phyloP scores from a whole-genome alignment of 768 basidiomycete species.

The Inosperma sp. region DNA sequence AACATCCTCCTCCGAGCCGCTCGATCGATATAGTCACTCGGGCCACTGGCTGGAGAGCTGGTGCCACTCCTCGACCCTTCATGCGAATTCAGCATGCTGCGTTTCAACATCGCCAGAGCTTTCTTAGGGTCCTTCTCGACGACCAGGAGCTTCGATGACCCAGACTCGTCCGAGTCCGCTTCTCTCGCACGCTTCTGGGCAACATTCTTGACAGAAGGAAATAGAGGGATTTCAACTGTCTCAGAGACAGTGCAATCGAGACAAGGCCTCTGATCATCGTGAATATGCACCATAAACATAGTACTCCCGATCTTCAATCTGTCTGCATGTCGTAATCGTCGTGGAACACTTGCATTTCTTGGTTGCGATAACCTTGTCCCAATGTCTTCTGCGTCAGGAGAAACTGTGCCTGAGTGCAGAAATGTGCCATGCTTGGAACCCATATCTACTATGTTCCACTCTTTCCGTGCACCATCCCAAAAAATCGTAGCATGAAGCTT shows the following conservation, averaged over 20 bases:
- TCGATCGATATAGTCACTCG: conserved; percentile 53
- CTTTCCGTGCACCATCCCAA: conserved; percentile 54
- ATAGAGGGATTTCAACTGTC: conserved; percentile 58
- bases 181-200: conserved; percentile 28
- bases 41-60: conserved; percentile 10
- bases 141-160: conserved; percentile 6
- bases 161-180: conserved; percentile 22
- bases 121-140: conserved; percentile 50
- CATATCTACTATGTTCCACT: conserved; percentile 80
- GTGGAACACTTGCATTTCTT: conserved; percentile 65
- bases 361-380: conserved; percentile 58
- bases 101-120: conserved; percentile 62
- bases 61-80: conserved; percentile 16
- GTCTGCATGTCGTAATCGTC: conserved; percentile 59
- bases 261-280: conserved; percentile 58
- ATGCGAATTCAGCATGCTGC: conserved; percentile 55
- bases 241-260: conserved; percentile 50
- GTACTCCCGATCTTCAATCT: conserved; percentile 64
- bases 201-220: conserved; percentile 28
- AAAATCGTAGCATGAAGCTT: conserved; percentile 75
- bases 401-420: conserved; percentile 33
- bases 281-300: conserved; percentile 66
- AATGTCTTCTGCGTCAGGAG: conserved; percentile 22
- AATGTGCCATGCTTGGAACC: conserved; percentile 85
- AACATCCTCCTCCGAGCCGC: conserved; percentile 66